Evolutionary conservation across 331 rosid species (phyloP).

Genomic region (Acacia concinna): DNA sequence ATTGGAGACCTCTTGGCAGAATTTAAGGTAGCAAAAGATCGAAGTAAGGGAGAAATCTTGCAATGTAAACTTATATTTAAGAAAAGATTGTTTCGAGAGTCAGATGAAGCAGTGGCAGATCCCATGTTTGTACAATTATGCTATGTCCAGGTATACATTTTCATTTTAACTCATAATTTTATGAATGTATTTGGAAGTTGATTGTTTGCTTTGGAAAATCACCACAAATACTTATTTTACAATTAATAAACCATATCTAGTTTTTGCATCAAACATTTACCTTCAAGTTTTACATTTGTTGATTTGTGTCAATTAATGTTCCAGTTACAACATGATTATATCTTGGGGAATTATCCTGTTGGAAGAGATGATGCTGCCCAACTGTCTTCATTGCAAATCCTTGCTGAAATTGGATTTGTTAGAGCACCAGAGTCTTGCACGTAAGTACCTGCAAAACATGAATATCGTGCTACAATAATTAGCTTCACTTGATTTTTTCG

Average conservation of each 20-base stretch:
- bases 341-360: slow-evolving; percentile 94
- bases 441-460: slow-evolving; percentile 46
- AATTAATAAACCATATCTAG: slow-evolving; percentile 25
- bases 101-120: slow-evolving; percentile 89
- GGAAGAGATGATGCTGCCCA: slow-evolving; percentile 98
- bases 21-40: slow-evolving; percentile 85
- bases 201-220: background rate
- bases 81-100: slow-evolving; percentile 90
- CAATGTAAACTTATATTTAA: slow-evolving; percentile 89
- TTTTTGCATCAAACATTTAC: slow-evolving; percentile 26
- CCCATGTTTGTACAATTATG: slow-evolving; percentile 92
- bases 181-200: background rate
- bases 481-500: slow-evolving; percentile 12
- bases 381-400: slow-evolving; percentile 89
- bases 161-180: slow-evolving; percentile 11
- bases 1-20: slow-evolving; percentile 91
- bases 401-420: slow-evolving; percentile 81
- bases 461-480: slow-evolving; percentile 17
- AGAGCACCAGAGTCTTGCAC: slow-evolving; percentile 72
- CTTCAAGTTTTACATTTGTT: slow-evolving; percentile 22
- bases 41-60: slow-evolving; percentile 93
- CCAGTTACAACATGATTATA: slow-evolving; percentile 97
- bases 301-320: slow-evolving; percentile 33
- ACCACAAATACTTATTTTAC: background rate
- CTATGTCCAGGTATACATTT: slow-evolving; percentile 78